Evolutionary conservation across 192 early-diverging fungal species (phyloP).

Genomic region (Diversispora eburnea): DNA sequence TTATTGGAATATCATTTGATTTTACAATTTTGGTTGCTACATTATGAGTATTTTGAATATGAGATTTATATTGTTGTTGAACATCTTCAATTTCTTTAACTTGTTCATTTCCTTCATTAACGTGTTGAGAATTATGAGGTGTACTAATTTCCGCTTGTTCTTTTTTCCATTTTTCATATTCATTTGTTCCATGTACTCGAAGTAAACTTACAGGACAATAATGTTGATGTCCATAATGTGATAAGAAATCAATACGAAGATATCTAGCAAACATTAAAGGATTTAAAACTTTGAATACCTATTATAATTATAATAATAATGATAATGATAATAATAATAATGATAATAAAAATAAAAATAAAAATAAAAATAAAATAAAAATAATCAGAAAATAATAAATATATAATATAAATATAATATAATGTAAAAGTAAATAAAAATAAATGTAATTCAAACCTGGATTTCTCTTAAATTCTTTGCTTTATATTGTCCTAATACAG

Average conservation of each 20-base stretch:
- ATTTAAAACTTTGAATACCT: slow-evolving; percentile 79
- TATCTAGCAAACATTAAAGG: slow-evolving; percentile 81
- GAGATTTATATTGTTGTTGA: neutral
- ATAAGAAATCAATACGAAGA: slow-evolving; percentile 81
- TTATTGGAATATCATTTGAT: too few species aligned
- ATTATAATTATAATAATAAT: neutral
- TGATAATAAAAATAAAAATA: neutral
- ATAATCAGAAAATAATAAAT: neutral
- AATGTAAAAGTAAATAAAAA: neutral
- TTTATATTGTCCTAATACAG: slow-evolving; percentile 73
- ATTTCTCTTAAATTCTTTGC: slow-evolving; percentile 84
- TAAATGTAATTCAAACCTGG: slow-evolving; percentile 50
- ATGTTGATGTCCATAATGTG: slow-evolving; percentile 86
- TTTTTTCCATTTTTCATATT: slow-evolving; percentile 81
- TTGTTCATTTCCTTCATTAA: slow-evolving; percentile 36
- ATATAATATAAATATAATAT: too few species aligned
- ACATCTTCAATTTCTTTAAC: slow-evolving; percentile 31
- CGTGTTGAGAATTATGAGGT: slow-evolving; percentile 31
- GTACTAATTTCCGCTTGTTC: slow-evolving; percentile 41
- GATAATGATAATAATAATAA: neutral
- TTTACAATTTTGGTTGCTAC: too few species aligned
- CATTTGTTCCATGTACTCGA: slow-evolving; percentile 85
- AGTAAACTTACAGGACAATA: slow-evolving; percentile 91
- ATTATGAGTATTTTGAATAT: too few species aligned
- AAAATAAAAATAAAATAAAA: neutral